Evolutionary conservation across 225 moss, liverwort and hornwort species (phyloP).

Genomic region (Straminergon stramineum): DNA sequence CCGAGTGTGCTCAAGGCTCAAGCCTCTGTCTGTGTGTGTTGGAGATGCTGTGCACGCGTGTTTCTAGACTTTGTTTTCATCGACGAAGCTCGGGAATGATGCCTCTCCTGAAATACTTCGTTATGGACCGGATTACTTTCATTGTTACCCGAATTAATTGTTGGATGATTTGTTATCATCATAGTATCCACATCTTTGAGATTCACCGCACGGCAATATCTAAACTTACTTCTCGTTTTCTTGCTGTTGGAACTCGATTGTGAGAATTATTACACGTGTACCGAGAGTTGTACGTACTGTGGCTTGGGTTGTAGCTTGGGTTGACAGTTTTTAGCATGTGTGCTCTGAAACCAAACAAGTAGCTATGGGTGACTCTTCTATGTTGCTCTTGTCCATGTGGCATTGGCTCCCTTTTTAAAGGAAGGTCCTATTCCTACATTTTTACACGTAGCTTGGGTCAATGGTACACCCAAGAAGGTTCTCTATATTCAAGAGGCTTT

Average conservation of each 20-base stretch:
- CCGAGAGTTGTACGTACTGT: not conserved
- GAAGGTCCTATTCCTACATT: not conserved
- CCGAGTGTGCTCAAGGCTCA: too few species aligned
- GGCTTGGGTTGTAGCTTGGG: not conserved
- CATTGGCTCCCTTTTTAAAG: not conserved
- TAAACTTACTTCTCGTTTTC: not conserved
- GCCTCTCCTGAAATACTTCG: not conserved
- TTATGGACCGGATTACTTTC: not conserved
- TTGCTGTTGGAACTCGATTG: too few species aligned
- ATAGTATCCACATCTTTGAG: not conserved
- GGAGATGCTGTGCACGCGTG: not conserved
- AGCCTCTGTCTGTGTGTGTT: not conserved
- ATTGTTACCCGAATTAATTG: not conserved
- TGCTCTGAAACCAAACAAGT: not conserved
- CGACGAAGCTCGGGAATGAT: not conserved
- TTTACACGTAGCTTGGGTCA: not conserved
- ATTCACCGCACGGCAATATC: not conserved
- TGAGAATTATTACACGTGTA: not conserved
- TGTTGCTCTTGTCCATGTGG: too few species aligned
- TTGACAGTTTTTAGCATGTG: not conserved
- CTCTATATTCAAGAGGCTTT: not conserved
- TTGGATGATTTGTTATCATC: not conserved
- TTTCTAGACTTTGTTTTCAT: not conserved
- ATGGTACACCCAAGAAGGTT: not conserved
- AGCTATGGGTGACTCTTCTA: not conserved